Conservation (phyloP, 2,329 filamentous ascomycete genomes). For the Cryoendolithus antarcticus region DNA sequence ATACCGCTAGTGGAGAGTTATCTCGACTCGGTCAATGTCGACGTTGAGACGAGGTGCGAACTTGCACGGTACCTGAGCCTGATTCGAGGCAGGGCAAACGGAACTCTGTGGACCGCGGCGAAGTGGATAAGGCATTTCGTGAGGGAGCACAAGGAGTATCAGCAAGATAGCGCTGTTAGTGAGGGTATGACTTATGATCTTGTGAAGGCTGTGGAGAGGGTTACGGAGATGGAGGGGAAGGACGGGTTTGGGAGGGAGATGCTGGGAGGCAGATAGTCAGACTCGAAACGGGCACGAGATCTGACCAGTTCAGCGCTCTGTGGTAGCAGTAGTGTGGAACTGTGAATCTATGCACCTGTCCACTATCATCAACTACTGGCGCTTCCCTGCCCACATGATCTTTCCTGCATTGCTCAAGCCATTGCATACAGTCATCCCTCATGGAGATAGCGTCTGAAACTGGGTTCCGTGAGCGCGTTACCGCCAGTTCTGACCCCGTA, state of each 20-base stretch:
- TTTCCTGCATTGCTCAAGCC: no score
- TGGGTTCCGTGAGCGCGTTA: no score
- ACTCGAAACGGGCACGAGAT: no score
- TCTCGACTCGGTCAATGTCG: conserved; percentile 86
- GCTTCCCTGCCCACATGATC: no score
- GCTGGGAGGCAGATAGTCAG: conserved; percentile 32
- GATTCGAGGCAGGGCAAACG: conserved; percentile 74
- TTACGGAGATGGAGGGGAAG: conserved; percentile 60
- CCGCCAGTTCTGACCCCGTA: no score
- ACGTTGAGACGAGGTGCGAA: conserved; percentile 83
- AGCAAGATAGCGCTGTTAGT: conserved; percentile 67
- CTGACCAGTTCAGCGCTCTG: no score
- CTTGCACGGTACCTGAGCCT: conserved; percentile 79
- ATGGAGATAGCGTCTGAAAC: no score
- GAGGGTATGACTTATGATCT: conserved; percentile 73
- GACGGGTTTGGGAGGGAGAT: conserved; percentile 52
- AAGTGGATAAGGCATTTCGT: conserved; percentile 90
- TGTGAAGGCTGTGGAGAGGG: conserved; percentile 65
- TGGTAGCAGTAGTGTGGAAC: no score
- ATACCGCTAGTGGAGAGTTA: conserved; percentile 93
- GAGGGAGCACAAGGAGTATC: conserved; percentile 58
- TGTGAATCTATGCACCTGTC: no score
- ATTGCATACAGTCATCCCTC: no score
- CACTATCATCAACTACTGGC: no score
- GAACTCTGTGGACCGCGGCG: conserved; percentile 77